A percentile compares a stretch with the other conserved stretches of the same genome.
Conservation (phyloP, 768 basidiomycete species). For the Lentinula edodes region DNA sequence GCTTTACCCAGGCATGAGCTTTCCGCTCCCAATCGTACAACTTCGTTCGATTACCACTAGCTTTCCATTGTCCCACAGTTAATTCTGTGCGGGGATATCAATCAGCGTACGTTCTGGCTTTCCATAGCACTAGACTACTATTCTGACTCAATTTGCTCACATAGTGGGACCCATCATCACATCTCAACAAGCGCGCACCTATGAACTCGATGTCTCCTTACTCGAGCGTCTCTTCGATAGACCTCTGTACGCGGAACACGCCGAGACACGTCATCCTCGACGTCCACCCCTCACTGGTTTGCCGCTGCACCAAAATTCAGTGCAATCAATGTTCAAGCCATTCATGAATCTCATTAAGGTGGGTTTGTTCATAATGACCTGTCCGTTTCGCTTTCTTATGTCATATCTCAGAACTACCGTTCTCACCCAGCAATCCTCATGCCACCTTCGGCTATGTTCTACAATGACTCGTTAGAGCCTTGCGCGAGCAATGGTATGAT, state of each 20-base stretch:
- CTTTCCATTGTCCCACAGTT: constrained; percentile 33
- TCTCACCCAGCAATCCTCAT: constrained; percentile 49
- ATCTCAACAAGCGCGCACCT: constrained; percentile 36
- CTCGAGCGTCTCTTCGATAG: constrained; percentile 43
- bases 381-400: background rate
- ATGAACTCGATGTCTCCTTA: constrained; percentile 43
- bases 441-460: constrained; percentile 51
- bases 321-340: constrained; percentile 13
- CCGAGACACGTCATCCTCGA: constrained; percentile 10
- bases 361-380: constrained; percentile 1
- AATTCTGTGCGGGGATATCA: constrained; percentile 45
- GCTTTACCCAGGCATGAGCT: constrained; percentile 25
- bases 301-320: background rate
- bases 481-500: constrained; percentile 38
- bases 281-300: background rate
- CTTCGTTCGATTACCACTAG: background rate
- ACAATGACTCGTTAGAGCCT: constrained; percentile 42
- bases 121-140: background rate
- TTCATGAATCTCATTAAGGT: constrained; percentile 43
- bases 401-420: constrained; percentile 35
- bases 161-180: constrained; percentile 45
- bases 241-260: constrained; percentile 29
- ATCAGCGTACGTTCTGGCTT: constrained; percentile 34
- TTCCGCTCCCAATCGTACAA: background rate
- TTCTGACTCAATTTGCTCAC: background rate